These are phyloP conservation scores for Pontederia paniculata DNA, from an alignment of 176 grass and related monocot genomes.

Conservation along the genomic window DNA sequence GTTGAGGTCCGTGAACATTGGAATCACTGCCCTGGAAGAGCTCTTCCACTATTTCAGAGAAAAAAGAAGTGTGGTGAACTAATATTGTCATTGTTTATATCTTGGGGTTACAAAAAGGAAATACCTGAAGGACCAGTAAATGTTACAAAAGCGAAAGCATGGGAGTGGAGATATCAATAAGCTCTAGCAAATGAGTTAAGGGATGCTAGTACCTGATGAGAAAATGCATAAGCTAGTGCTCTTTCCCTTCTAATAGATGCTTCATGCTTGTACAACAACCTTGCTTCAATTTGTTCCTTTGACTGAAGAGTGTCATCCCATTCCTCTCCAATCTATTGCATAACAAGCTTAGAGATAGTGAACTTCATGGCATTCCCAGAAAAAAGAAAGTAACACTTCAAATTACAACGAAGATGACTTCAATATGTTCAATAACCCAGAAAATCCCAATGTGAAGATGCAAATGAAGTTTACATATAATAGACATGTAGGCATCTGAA, in stretches of 20 bases:
- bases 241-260: slow-evolving; percentile 81
- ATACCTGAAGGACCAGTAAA: too few relatives aligned
- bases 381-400: not conserved
- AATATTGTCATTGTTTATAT: too few relatives aligned
- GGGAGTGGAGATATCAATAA: not conserved
- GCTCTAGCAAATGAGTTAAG: not conserved
- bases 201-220: slow-evolving; percentile 58
- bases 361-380: not conserved
- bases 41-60: slow-evolving; percentile 55
- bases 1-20: slow-evolving; percentile 56
- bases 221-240: slow-evolving; percentile 90
- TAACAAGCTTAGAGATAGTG: not conserved
- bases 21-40: slow-evolving; percentile 41
- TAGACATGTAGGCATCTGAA: too few relatives aligned
- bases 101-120: not conserved
- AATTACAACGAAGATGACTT: not conserved
- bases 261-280: slow-evolving; percentile 62
- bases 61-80: not conserved
- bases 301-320: slow-evolving; percentile 84
- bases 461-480: too few relatives aligned
- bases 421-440: too few relatives aligned
- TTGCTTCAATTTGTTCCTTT: slow-evolving; percentile 66
- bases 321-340: slow-evolving; percentile 56
- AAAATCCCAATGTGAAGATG: too few relatives aligned
- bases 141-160: too few relatives aligned